Percentiles rank a stretch among this genome's conserved stretches.
These are phyloP conservation scores for Xylariaceae sp. DNA, from an alignment of 2,329 filamentous ascomycete species.

Conservation along the genomic window DNA sequence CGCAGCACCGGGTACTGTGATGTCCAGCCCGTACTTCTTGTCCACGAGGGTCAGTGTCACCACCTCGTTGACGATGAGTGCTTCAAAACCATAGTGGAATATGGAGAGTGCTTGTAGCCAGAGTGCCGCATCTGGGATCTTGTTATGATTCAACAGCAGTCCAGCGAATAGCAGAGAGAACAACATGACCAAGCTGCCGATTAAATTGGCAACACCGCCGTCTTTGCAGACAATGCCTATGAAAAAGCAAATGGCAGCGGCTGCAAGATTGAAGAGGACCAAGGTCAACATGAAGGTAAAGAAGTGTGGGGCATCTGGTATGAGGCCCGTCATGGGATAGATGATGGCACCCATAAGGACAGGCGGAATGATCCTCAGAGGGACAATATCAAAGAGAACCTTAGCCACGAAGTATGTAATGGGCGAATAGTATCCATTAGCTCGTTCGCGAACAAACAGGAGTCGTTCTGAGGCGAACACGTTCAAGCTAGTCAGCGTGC, in stretches of 20 bases:
- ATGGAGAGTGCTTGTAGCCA: slow-evolving; percentile 96
- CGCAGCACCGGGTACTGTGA: slow-evolving; percentile 91
- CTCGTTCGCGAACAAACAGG: slow-evolving; percentile 89
- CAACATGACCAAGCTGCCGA: slow-evolving; percentile 95
- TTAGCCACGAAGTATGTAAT: slow-evolving; percentile 95
- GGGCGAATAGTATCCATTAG: slow-evolving; percentile 95
- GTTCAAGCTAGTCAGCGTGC: slow-evolving; percentile 89
- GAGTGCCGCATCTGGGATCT: slow-evolving; percentile 81
- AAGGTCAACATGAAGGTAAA: slow-evolving; percentile 90
- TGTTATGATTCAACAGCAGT: slow-evolving; percentile 91
- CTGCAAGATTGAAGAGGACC: slow-evolving; percentile 94
- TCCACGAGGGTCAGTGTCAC: slow-evolving; percentile 88
- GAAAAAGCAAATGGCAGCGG: slow-evolving; percentile 91
- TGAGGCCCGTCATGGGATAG: slow-evolving; percentile 96
- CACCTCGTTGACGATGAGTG: slow-evolving; percentile 96
- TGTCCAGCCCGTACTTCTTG: slow-evolving; percentile 94
- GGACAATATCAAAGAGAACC: slow-evolving; percentile 97
- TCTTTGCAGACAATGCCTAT: slow-evolving; percentile 97
- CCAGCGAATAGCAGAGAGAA: slow-evolving; percentile 96
- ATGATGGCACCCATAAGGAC: slow-evolving; percentile 95
- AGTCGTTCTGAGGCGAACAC: slow-evolving; percentile 92
- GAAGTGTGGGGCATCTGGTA: slow-evolving; percentile 83
- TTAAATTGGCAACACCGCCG: slow-evolving; percentile 86
- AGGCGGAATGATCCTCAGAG: slow-evolving; percentile 90
- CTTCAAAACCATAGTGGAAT: slow-evolving; percentile 97